A percentile compares a stretch with the other conserved stretches of the same genome.
Conservation (phyloP, 495 filamentous ascomycete genomes). For the Talaromyces borbonicus region DNA sequence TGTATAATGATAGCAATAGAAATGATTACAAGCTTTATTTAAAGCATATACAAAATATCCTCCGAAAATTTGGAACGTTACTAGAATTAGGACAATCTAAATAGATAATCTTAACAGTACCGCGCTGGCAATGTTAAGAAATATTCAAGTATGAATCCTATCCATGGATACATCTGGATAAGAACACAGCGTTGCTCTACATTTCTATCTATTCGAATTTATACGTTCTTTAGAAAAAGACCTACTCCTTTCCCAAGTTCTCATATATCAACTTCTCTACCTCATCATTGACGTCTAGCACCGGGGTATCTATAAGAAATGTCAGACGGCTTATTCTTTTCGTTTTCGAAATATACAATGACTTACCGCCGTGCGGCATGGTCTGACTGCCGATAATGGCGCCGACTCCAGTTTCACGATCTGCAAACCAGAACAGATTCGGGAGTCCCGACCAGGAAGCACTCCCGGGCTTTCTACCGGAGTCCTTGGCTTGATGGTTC, state of each 20-base stretch:
- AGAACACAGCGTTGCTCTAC: too few species aligned
- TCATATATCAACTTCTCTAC: neutral
- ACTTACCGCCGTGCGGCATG: constrained; percentile 37
- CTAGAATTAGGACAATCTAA: too few species aligned
- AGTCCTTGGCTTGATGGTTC: constrained; percentile 20
- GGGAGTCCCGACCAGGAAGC: constrained; percentile 48
- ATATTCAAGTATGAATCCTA: too few species aligned
- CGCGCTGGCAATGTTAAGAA: too few species aligned
- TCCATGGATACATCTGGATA: too few species aligned
- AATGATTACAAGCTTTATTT: too few species aligned
- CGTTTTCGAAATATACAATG: neutral
- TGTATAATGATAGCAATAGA: too few species aligned
- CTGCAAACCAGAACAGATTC: constrained; percentile 54
- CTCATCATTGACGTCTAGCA: neutral
- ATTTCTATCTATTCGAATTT: too few species aligned
- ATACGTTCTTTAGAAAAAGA: too few species aligned
- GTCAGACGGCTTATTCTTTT: neutral
- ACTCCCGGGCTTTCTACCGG: constrained; percentile 39
- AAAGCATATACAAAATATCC: too few species aligned
- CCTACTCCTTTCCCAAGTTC: neutral
- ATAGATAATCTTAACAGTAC: too few species aligned
- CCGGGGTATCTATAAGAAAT: neutral
- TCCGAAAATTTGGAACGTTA: too few species aligned
- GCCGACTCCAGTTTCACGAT: constrained; percentile 47
- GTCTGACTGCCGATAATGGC: constrained; percentile 49